Percentiles rank a stretch among this genome's conserved stretches.
These are phyloP conservation scores for Didymella arachidicola DNA, from an alignment of 2,329 filamentous ascomycete species.

Conservation along the genomic window DNA sequence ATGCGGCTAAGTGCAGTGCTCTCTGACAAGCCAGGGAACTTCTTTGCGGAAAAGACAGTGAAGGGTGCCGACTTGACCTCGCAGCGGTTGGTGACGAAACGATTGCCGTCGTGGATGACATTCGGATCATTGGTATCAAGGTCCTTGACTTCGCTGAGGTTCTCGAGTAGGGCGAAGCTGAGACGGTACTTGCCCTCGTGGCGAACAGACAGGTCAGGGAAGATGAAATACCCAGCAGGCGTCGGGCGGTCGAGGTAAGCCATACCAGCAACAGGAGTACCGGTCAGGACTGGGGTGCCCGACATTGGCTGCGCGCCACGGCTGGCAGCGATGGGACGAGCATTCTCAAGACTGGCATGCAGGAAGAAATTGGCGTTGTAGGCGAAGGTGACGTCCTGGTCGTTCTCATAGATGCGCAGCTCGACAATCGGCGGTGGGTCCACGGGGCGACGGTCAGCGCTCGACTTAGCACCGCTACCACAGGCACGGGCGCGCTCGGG, in stretches of 20 bases:
- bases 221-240: conserved; percentile 90
- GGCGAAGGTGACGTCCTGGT: conserved; percentile 75
- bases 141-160: conserved; percentile 85
- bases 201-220: conserved; percentile 93
- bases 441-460: conserved; percentile 85
- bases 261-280: conserved; percentile 93
- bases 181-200: conserved; percentile 94
- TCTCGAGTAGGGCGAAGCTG: conserved; percentile 91
- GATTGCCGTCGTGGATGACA: conserved; percentile 51
- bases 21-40: conserved; percentile 91
- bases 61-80: conserved; percentile 90
- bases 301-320: conserved; percentile 71
- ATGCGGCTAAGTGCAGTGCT: conserved; percentile 88
- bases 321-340: conserved; percentile 81
- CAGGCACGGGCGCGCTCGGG: conserved; percentile 94
- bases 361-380: conserved; percentile 99
- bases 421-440: conserved; percentile 95
- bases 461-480: conserved; percentile 87
- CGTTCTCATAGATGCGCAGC: conserved; percentile 81
- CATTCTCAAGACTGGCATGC: conserved; percentile 85
- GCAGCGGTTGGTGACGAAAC: conserved; percentile 81
- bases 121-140: conserved; percentile 65
- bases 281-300: conserved; percentile 85
- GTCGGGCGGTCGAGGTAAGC: conserved; percentile 89
- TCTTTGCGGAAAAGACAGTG: conserved; percentile 94